Base-by-base conservation (phyloP, 306 rosid genomes). In the Castanea sativa region DNA sequence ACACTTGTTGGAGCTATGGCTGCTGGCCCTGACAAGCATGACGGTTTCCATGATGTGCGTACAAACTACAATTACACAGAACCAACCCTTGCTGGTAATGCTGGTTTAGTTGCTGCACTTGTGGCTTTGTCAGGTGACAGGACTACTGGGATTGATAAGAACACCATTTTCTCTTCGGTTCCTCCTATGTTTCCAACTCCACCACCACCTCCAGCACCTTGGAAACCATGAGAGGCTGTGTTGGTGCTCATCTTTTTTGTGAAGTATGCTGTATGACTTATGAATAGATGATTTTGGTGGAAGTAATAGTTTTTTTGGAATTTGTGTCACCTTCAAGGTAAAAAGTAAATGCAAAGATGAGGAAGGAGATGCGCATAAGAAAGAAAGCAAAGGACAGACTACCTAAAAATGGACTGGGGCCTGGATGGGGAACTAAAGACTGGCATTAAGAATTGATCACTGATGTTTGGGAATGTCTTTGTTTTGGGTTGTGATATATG, bases 151-250 rank as follows among this genome's bases (percentile, higher is more conserved):
- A 88, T 94, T 45, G 98, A 94, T 83, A 94, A 92, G 82, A 94
- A 94, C 80, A 94, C 97, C 14, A 79, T 94, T 72, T 94, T 94
- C 92, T 91, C 97, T 5, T 94, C 98, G 16, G 92, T 94, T 83
- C 98, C 98, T 13, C 98, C 98, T 1, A 92, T 94, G 98, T 94
- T 94, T 75, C 98, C 98, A 30, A 94, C 97, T 56, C 98, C 98
- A 1, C 98, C 98, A 4, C 98, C 98, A n/a, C 98, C 98, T 69
- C 98, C 98, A 52, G 95, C 98, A 33, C 98, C 98, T 35, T 94
- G 98, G 98, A 94, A 87, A 81, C 98, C 98, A 59, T 94, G 86
- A 88, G 79, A 60, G 43, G 27, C 59, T 23, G 16, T 23, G 33
- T 55, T 18, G 30, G 73, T 59, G 6, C 53, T 61, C 20, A 38